Evolutionary conservation across 768 basidiomycete genomes (phyloP).

Genomic region (Hortiboletus campestris): DNA sequence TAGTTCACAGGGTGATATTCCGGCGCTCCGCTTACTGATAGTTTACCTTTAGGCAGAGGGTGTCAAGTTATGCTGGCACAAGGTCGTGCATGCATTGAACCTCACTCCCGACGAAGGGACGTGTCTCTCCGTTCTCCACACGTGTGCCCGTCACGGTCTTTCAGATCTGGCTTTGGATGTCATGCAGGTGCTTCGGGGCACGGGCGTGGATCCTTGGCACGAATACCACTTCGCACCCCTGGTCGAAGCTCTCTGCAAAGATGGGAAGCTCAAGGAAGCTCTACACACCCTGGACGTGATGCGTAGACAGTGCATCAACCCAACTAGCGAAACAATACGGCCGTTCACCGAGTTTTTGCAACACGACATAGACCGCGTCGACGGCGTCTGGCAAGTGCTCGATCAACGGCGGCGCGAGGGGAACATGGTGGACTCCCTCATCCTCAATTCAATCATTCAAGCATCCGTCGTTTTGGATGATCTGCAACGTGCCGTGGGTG

Average conservation of each 20-base stretch:
- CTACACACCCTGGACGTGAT: slow-evolving; percentile 58
- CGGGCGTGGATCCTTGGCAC: slow-evolving; percentile 46
- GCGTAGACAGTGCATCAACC: slow-evolving; percentile 50
- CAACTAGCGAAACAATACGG: slow-evolving; percentile 49
- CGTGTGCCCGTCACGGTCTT: slow-evolving; percentile 71
- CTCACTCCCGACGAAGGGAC: slow-evolving; percentile 73
- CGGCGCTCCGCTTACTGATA: neutral
- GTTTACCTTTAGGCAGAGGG: slow-evolving; percentile 56
- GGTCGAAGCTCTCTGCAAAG: slow-evolving; percentile 68
- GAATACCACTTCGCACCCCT: slow-evolving; percentile 80
- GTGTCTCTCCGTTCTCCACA: slow-evolving; percentile 64
- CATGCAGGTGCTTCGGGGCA: slow-evolving; percentile 50
- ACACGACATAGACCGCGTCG: slow-evolving; percentile 50
- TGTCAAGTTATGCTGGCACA: slow-evolving; percentile 59
- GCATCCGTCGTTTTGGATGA: slow-evolving; percentile 63
- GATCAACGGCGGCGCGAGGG: slow-evolving; percentile 58
- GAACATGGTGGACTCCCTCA: slow-evolving; percentile 50
- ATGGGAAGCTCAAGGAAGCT: slow-evolving; percentile 59
- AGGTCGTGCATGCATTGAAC: slow-evolving; percentile 48
- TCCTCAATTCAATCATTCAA: slow-evolving; percentile 65
- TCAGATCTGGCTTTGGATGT: slow-evolving; percentile 68
- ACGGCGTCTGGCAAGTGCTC: slow-evolving; percentile 61
- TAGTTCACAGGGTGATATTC: neutral
- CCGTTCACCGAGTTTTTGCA: slow-evolving; percentile 53
- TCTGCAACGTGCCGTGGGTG: slow-evolving; percentile 72